A percentile compares a stretch with the other conserved stretches of the same genome.
These are phyloP conservation scores for Gossypium australe DNA, from an alignment of 345 rosid genomes.

Conservation along the genomic window DNA sequence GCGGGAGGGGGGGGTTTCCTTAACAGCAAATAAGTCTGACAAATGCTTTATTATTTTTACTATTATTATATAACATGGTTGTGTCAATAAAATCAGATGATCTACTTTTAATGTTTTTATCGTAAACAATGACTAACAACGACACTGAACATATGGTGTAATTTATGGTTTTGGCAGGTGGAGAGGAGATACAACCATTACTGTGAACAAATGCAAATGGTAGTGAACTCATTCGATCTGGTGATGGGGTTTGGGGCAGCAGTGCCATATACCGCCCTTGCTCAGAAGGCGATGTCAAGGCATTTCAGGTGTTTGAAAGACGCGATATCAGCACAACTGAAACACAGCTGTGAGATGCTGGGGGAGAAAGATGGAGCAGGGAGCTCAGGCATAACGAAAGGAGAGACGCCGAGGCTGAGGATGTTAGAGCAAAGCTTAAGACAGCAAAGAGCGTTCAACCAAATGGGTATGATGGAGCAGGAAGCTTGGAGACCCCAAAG, in stretches of 20 bases:
- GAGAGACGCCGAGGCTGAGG: slow-evolving; percentile 86
- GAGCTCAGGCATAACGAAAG: slow-evolving; percentile 71
- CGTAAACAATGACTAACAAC: not conserved
- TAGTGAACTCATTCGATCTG: slow-evolving; percentile 87
- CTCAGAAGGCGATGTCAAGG: slow-evolving; percentile 97
- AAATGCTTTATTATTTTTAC: not conserved
- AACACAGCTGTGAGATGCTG: slow-evolving; percentile 66
- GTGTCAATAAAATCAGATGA: not conserved
- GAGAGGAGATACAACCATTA: slow-evolving; percentile 88
- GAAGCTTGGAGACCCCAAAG: slow-evolving; percentile 98
- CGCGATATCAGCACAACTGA: slow-evolving; percentile 62
- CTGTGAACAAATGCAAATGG: slow-evolving; percentile 96
- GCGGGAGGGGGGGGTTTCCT: slow-evolving; percentile 5
- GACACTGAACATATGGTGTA: not conserved
- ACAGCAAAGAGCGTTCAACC: slow-evolving; percentile 87
- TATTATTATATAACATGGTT: not conserved
- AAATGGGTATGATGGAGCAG: slow-evolving; percentile 96
- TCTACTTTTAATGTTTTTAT: not conserved
- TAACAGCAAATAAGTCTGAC: slow-evolving; percentile 19
- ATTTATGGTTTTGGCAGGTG: slow-evolving; percentile 47
- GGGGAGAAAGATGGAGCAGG: slow-evolving; percentile 80
- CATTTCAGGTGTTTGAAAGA: slow-evolving; percentile 93
- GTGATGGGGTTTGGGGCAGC: slow-evolving; percentile 93
- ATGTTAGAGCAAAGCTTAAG: slow-evolving; percentile 80
- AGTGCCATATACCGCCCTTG: slow-evolving; percentile 84